phyloP scores from a whole-genome alignment of 768 basidiomycete genomes.

The Hysterangium stoloniferum region DNA sequence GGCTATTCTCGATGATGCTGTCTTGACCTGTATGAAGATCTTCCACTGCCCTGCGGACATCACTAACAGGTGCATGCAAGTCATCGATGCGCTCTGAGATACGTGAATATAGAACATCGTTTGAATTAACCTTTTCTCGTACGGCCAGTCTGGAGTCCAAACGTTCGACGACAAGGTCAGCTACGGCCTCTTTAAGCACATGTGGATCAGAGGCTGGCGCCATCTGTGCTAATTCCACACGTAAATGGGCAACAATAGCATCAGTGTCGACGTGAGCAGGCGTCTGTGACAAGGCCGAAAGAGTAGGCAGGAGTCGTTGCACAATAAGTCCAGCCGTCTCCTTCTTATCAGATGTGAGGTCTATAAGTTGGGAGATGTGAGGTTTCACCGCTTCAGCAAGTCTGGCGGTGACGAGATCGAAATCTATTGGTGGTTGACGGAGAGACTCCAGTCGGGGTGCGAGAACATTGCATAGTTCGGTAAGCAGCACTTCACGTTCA shows the following conservation, averaged over 20 bases:
- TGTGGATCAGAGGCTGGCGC: slow-evolving; percentile 76
- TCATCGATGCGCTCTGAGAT: slow-evolving; percentile 11
- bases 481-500: slow-evolving; percentile 50
- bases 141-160: slow-evolving; percentile 74
- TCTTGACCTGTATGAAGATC: slow-evolving; percentile 17
- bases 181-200: slow-evolving; percentile 84
- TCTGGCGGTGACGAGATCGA: slow-evolving; percentile 65
- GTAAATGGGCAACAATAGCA: slow-evolving; percentile 49
- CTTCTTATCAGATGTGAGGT: slow-evolving; percentile 80
- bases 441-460: slow-evolving; percentile 53
- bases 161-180: slow-evolving; percentile 81
- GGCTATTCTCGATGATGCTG: slow-evolving; percentile 33
- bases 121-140: slow-evolving; percentile 36
- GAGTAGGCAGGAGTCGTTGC: slow-evolving; percentile 57
- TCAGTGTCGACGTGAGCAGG: slow-evolving; percentile 41
- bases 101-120: slow-evolving; percentile 6
- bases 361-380: slow-evolving; percentile 81
- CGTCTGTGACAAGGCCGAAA: slow-evolving; percentile 37
- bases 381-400: slow-evolving; percentile 84
- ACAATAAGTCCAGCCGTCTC: slow-evolving; percentile 81
- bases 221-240: slow-evolving; percentile 59
- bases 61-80: slow-evolving; percentile 10
- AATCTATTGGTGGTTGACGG: slow-evolving; percentile 64
- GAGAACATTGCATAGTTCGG: slow-evolving; percentile 50
- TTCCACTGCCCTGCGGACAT: slow-evolving; percentile 10